These are phyloP conservation scores for Trichophyton mentagrophytes DNA, from an alignment of 2,329 filamentous ascomycete genomes.

Conservation along the genomic window DNA sequence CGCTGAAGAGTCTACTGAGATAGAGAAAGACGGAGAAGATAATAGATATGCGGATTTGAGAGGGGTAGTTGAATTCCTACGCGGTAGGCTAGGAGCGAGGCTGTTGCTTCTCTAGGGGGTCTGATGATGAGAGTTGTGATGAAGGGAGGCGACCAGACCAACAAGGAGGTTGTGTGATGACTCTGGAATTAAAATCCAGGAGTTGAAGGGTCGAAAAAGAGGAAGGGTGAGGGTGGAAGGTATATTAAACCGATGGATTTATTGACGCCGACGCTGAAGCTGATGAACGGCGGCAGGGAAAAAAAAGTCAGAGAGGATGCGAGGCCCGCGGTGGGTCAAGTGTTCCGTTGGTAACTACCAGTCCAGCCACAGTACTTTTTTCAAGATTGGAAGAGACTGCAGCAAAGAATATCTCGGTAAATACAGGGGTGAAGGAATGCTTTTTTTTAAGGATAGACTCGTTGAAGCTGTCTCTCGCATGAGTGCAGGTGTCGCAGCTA, in stretches of 20 bases:
- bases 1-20: conserved; percentile 13
- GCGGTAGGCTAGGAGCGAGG: not conserved
- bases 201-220: conserved; percentile 1
- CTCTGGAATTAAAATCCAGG: not conserved
- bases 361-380: not conserved
- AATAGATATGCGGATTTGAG: conserved; percentile 2
- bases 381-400: not conserved
- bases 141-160: not conserved
- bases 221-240: conserved; percentile 5
- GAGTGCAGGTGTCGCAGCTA: not conserved
- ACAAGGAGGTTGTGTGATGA: not conserved
- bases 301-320: conserved; percentile 1
- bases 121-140: not conserved
- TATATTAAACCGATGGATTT: not conserved
- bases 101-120: not conserved
- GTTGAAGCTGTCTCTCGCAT: not conserved
- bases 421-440: not conserved
- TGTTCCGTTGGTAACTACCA: not conserved
- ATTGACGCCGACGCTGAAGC: not conserved
- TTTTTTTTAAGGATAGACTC: not conserved
- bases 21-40: conserved; percentile 10
- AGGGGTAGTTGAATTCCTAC: not conserved
- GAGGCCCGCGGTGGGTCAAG: conserved; percentile 3
- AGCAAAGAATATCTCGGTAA: not conserved
- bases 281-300: not conserved